Percentiles rank a stretch among this genome's conserved stretches.
phyloP scores from a whole-genome alignment of 345 rosid species.

The Litchi chinensis region DNA sequence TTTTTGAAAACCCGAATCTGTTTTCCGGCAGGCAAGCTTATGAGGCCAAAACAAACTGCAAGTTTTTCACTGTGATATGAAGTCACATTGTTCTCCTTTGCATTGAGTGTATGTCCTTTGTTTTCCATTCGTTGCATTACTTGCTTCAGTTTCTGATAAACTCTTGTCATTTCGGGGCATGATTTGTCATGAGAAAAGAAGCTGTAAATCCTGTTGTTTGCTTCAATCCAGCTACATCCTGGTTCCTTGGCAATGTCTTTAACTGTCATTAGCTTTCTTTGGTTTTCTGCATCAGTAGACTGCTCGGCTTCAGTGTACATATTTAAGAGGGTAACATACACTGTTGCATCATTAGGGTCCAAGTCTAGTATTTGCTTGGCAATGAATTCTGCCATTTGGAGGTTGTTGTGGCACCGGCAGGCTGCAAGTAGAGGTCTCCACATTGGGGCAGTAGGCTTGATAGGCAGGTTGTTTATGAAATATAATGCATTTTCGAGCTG shows the following conservation, averaged over 20 bases:
- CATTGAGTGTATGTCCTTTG: not conserved
- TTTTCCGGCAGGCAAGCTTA: constrained; percentile 27
- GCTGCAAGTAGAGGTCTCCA: constrained; percentile 40
- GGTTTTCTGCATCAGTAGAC: constrained; percentile 21
- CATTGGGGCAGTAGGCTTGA: constrained; percentile 32
- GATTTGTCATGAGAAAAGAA: constrained; percentile 29
- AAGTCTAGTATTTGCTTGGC: constrained; percentile 24
- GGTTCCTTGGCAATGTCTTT: constrained; percentile 24
- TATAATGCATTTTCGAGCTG: constrained; percentile 27
- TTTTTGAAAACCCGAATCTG: constrained; percentile 31
- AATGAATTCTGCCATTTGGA: constrained; percentile 28
- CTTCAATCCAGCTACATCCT: constrained; percentile 34
- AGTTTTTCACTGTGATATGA: constrained; percentile 36
- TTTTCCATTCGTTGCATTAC: constrained; percentile 18
- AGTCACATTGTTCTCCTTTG: constrained; percentile 12
- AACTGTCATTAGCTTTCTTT: constrained; percentile 27
- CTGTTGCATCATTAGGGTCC: constrained; percentile 27
- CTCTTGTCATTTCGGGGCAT: constrained; percentile 17
- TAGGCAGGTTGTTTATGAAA: constrained; percentile 26
- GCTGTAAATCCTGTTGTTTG: constrained; percentile 27
- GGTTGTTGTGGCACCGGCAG: constrained; percentile 30
- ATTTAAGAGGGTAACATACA: constrained; percentile 29
- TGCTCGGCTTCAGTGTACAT: constrained; percentile 22
- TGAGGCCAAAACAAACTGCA: constrained; percentile 34
- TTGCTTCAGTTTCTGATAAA: constrained; percentile 24